A percentile compares a stretch with the other conserved stretches of the same genome.
Evolutionary conservation across 2,329 filamentous ascomycete species (phyloP).

Genomic region (Ophiocordyceps australis): DNA sequence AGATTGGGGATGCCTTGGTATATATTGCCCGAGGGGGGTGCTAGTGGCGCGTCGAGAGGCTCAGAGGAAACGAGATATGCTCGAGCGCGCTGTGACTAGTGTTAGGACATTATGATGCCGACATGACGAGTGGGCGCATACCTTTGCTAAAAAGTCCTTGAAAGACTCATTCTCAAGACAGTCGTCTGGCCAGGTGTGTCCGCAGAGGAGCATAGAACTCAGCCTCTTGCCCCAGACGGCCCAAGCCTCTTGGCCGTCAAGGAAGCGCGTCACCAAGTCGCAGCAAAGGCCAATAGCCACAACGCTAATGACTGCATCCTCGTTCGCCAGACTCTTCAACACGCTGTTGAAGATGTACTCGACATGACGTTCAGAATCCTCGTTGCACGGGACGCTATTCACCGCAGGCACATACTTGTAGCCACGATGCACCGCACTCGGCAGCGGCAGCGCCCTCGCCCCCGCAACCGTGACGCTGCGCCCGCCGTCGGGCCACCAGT

Average conservation of each 20-base stretch:
- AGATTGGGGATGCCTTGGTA: slow-evolving; percentile 21
- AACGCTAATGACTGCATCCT: slow-evolving; percentile 43
- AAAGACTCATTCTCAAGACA: slow-evolving; percentile 24
- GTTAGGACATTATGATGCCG: slow-evolving; percentile 6
- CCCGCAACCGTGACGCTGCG: slow-evolving; percentile 38
- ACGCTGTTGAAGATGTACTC: slow-evolving; percentile 47
- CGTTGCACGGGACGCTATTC: slow-evolving; percentile 47
- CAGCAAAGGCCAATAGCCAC: slow-evolving; percentile 54
- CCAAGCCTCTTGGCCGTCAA: slow-evolving; percentile 38
- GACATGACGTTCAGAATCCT: slow-evolving; percentile 40
- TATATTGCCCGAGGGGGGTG: slow-evolving; percentile 29
- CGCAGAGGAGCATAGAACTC: slow-evolving; percentile 29
- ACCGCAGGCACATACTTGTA: slow-evolving; percentile 28
- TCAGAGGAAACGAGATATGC: slow-evolving; percentile 38
- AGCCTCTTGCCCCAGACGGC: slow-evolving; percentile 21
- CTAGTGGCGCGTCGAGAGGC: slow-evolving; percentile 31
- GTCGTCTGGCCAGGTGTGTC: slow-evolving; percentile 20
- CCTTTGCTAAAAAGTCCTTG: slow-evolving; percentile 30
- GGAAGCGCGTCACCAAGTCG: slow-evolving; percentile 34
- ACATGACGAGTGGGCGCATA: slow-evolving; percentile 10
- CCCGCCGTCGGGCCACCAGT: slow-evolving; percentile 52
- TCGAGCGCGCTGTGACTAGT: slow-evolving; percentile 29
- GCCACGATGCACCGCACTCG: slow-evolving; percentile 41
- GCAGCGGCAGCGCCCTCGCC: slow-evolving; percentile 40
- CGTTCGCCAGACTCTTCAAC: slow-evolving; percentile 24